Conservation (phyloP, 2,329 filamentous ascomycete species). For the Arthrinium puccinioides region DNA sequence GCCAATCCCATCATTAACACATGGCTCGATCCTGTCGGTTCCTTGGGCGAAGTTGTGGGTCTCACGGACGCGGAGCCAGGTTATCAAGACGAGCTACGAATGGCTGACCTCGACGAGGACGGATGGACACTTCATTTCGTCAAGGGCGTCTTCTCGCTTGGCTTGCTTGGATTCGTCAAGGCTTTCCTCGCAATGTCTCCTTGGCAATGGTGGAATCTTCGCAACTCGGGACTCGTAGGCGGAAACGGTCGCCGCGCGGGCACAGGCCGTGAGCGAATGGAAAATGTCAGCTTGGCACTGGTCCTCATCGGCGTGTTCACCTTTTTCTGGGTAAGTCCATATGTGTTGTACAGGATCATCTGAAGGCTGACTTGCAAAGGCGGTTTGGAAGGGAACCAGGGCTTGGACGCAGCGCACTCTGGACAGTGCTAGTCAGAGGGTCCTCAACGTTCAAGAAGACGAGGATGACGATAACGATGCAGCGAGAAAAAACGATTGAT, state of each 20-base stretch:
- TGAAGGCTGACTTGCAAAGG: conserved; percentile 32
- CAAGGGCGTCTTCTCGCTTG: conserved; percentile 86
- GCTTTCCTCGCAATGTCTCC: conserved; percentile 67
- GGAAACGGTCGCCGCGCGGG: conserved; percentile 45
- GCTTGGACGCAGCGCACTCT: conserved; percentile 66
- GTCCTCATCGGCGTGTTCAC: conserved; percentile 74
- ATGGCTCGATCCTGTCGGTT: conserved; percentile 71
- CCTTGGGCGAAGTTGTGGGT: conserved; percentile 35
- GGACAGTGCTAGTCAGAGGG: conserved; percentile 68
- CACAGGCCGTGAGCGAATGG: conserved; percentile 69
- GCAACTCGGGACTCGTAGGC: conserved; percentile 50
- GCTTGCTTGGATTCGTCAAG: conserved; percentile 79
- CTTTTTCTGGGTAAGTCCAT: conserved; percentile 60
- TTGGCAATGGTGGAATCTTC: conserved; percentile 70
- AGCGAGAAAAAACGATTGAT: conserved; percentile 9
- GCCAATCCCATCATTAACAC: conserved; percentile 89
- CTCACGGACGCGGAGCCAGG: conserved; percentile 31
- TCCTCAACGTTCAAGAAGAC: conserved; percentile 70
- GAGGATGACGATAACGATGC: conserved; percentile 38
- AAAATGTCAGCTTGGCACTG: conserved; percentile 72
- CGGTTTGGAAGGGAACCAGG: conserved; percentile 75
- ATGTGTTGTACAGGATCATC: not conserved
- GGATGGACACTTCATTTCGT: conserved; percentile 79
- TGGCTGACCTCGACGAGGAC: conserved; percentile 12
- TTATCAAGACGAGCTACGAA: conserved; percentile 22